Conservation (phyloP, 441 rosid species). For the Oxalis stricta region DNA sequence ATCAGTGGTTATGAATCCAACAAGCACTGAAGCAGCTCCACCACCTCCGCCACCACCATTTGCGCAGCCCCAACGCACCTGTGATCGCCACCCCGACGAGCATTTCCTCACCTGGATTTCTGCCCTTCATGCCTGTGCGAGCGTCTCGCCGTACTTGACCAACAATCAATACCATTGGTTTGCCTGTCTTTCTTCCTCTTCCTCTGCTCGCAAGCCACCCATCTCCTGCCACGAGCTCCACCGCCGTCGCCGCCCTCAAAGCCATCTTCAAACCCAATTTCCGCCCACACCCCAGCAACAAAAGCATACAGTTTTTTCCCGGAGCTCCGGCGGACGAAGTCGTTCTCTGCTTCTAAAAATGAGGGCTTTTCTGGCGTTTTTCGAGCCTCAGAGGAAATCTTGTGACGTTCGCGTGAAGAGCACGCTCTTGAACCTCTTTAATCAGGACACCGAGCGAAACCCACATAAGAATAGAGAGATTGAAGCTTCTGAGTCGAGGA, state of each 20-base stretch:
- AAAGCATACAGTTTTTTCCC: constrained; percentile 50
- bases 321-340: constrained; percentile 93
- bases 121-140: constrained; percentile 98
- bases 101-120: constrained; percentile 74
- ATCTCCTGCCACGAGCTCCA: constrained; percentile 25
- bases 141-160: constrained; percentile 79
- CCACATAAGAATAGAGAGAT: constrained; percentile 16
- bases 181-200: constrained; percentile 21
- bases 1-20: constrained; percentile 62
- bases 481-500: constrained; percentile 34
- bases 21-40: constrained; percentile 49
- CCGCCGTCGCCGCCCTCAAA: constrained; percentile 50
- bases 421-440: constrained; percentile 72
- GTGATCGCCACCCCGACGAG: constrained; percentile 86
- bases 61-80: constrained; percentile 75
- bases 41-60: constrained; percentile 59
- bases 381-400: constrained; percentile 91
- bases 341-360: constrained; percentile 89
- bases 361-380: constrained; percentile 80
- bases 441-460: constrained; percentile 60
- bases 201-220: constrained; percentile 50
- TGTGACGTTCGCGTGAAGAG: constrained; percentile 82
- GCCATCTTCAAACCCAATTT: constrained; percentile 62
- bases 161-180: constrained; percentile 18
- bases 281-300: constrained; percentile 6